Conservation (phyloP, 169 alveolate species). For the Eimeria maxima region DNA sequence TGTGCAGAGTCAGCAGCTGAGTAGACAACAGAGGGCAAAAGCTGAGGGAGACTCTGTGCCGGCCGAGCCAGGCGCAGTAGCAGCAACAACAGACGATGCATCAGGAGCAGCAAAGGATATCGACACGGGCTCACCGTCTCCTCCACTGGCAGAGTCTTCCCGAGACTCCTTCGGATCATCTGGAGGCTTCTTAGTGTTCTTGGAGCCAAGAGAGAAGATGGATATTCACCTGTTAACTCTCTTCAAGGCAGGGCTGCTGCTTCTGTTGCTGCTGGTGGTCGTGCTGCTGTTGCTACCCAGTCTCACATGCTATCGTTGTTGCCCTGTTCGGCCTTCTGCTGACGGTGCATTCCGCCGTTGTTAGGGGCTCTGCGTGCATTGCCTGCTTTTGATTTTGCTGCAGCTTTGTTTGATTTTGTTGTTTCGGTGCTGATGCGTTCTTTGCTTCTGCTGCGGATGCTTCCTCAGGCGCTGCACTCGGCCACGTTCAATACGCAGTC, state of each 20-base stretch:
- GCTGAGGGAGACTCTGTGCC: not conserved
- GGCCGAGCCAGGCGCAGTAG: conserved; percentile 5
- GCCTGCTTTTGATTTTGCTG: conserved; percentile 14
- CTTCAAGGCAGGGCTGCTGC: conserved; percentile 70
- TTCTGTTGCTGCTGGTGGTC: conserved; percentile 14
- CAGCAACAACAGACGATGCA: conserved; percentile 4
- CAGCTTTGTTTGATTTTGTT: not conserved
- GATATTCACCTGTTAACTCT: conserved; percentile 67
- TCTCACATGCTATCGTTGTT: not conserved
- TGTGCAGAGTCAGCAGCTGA: conserved; percentile 23
- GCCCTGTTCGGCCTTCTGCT: not conserved
- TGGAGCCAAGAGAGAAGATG: conserved; percentile 72
- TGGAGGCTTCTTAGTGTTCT: conserved; percentile 55
- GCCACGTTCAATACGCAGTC: conserved; percentile 78
- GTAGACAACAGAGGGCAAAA: not conserved
- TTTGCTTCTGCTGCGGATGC: not conserved
- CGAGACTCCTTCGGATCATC: conserved; percentile 7
- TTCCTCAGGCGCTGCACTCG: conserved; percentile 59
- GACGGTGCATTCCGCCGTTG: not conserved
- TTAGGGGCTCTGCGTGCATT: not conserved
- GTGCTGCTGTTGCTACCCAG: conserved; percentile 22
- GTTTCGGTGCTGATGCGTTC: not conserved
- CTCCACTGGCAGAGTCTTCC: not conserved
- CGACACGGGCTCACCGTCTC: not conserved
- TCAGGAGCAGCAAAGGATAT: conserved; percentile 27